These are phyloP conservation scores for Diutina neorugosa DNA, from an alignment of 1,139 yeast species.

Conservation along the genomic window DNA sequence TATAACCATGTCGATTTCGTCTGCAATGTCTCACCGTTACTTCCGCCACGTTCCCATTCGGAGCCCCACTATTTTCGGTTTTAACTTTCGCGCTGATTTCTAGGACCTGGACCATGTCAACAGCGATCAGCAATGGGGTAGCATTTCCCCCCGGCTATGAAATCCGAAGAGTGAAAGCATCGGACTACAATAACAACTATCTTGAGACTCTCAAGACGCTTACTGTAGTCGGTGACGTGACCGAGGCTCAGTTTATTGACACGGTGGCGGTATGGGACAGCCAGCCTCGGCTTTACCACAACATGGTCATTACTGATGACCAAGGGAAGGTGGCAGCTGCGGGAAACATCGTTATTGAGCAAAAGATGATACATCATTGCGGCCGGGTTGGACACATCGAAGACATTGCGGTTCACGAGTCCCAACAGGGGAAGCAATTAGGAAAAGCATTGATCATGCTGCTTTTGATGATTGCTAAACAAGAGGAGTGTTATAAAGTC, in stretches of 20 bases:
- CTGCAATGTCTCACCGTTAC: not conserved
- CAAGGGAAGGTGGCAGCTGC: conserved; percentile 36
- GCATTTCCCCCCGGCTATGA: conserved; percentile 39
- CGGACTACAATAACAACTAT: conserved; percentile 39
- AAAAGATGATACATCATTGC: conserved; percentile 61
- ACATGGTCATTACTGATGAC: conserved; percentile 44
- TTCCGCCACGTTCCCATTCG: not conserved
- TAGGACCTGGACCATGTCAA: not conserved
- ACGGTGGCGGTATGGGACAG: conserved; percentile 38
- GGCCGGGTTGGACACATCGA: conserved; percentile 91
- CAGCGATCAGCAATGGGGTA: conserved; percentile 8
- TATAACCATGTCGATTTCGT: not conserved
- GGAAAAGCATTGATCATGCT: conserved; percentile 58
- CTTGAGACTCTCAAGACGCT: conserved; percentile 27
- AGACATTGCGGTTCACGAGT: conserved; percentile 70
- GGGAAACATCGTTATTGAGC: conserved; percentile 42
- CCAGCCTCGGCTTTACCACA: conserved; percentile 36
- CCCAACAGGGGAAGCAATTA: conserved; percentile 74
- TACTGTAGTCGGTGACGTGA: conserved; percentile 54
- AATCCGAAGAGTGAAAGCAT: conserved; percentile 32
- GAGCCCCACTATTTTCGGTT: not conserved
- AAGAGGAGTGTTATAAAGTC: conserved; percentile 70
- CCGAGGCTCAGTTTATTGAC: conserved; percentile 26
- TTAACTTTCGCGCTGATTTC: not conserved
- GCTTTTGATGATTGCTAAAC: conserved; percentile 47